These are phyloP conservation scores for Pseudopithomyces chartarum DNA, from an alignment of 2,329 filamentous ascomycete genomes.

Conservation along the genomic window DNA sequence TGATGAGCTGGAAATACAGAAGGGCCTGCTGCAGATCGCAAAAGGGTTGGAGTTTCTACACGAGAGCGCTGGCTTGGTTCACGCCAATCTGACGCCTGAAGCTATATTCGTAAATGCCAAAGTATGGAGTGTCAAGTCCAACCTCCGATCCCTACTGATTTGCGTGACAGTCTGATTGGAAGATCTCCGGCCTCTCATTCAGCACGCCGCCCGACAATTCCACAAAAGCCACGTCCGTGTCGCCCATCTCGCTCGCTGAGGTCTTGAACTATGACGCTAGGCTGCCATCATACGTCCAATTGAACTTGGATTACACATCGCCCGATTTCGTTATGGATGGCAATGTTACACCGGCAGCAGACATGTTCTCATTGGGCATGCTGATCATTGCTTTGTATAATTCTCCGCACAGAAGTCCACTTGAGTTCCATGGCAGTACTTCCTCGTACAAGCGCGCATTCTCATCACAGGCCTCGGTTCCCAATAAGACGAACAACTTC, in stretches of 20 bases:
- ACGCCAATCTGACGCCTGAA: slow-evolving; percentile 93
- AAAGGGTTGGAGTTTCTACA: slow-evolving; percentile 95
- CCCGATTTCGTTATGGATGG: slow-evolving; percentile 94
- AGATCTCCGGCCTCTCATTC: slow-evolving; percentile 92
- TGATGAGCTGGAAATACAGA: slow-evolving; percentile 96
- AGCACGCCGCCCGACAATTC: slow-evolving; percentile 80
- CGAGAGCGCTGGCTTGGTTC: slow-evolving; percentile 90
- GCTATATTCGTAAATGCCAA: slow-evolving; percentile 94
- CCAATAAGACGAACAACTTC: slow-evolving; percentile 82
- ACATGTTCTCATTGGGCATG: slow-evolving; percentile 92
- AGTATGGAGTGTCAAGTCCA: slow-evolving; percentile 53
- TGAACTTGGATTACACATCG: slow-evolving; percentile 91
- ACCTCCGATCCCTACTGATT: slow-evolving; percentile 31
- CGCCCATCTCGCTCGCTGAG: slow-evolving; percentile 81
- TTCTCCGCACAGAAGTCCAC: slow-evolving; percentile 85
- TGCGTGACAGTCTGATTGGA: slow-evolving; percentile 82
- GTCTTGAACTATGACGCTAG: slow-evolving; percentile 83
- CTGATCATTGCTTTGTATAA: slow-evolving; percentile 91
- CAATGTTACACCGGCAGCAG: slow-evolving; percentile 80
- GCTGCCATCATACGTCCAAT: slow-evolving; percentile 79
- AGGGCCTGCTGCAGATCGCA: slow-evolving; percentile 88
- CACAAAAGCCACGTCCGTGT: slow-evolving; percentile 74
- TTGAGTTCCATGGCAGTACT: slow-evolving; percentile 79
- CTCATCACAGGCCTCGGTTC: slow-evolving; percentile 75
- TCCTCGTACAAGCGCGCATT: slow-evolving; percentile 87